Percentiles rank a stretch among this genome's conserved stretches.
Evolutionary conservation across 768 basidiomycete species (phyloP).

Genomic region (Phylloporus arenicola): DNA sequence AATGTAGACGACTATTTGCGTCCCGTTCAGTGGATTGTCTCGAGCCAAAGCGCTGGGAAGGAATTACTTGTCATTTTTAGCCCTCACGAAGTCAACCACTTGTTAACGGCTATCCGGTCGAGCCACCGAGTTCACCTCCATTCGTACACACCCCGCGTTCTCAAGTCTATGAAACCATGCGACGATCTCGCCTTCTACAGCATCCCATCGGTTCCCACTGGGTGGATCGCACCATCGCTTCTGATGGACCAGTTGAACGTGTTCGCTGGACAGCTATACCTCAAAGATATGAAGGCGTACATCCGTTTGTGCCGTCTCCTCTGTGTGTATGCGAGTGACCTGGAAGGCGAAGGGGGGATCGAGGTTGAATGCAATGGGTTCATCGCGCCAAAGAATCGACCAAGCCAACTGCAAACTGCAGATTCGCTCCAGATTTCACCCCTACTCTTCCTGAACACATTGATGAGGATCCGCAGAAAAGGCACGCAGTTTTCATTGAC

Average conservation of each 20-base stretch:
- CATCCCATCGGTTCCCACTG: slow-evolving; percentile 1
- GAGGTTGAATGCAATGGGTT: too few relatives aligned
- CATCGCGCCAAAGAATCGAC: too few relatives aligned
- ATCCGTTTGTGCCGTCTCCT: too few relatives aligned
- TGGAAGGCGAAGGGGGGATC: too few relatives aligned
- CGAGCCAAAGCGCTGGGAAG: neutral
- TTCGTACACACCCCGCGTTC: slow-evolving; percentile 35
- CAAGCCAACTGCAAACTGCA: too few relatives aligned
- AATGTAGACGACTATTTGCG: slow-evolving; percentile 13
- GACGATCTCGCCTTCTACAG: slow-evolving; percentile 24
- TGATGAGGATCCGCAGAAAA: slow-evolving; percentile 31
- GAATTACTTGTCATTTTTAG: slow-evolving; percentile 34
- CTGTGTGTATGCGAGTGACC: too few relatives aligned
- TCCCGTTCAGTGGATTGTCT: slow-evolving; percentile 22
- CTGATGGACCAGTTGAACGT: slow-evolving; percentile 18
- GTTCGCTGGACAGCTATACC: too few relatives aligned
- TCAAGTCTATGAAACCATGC: slow-evolving; percentile 8
- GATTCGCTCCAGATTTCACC: neutral
- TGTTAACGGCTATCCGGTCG: slow-evolving; percentile 33
- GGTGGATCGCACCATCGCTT: neutral
- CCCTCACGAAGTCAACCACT: slow-evolving; percentile 34
- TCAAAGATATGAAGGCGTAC: too few relatives aligned
- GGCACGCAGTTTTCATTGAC: slow-evolving; percentile 34
- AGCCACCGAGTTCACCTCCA: slow-evolving; percentile 34
- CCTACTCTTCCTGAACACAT: slow-evolving; percentile 10